These are phyloP conservation scores for Oryza nivara DNA, from an alignment of 176 grass and related monocot genomes.

Conservation along the genomic window DNA sequence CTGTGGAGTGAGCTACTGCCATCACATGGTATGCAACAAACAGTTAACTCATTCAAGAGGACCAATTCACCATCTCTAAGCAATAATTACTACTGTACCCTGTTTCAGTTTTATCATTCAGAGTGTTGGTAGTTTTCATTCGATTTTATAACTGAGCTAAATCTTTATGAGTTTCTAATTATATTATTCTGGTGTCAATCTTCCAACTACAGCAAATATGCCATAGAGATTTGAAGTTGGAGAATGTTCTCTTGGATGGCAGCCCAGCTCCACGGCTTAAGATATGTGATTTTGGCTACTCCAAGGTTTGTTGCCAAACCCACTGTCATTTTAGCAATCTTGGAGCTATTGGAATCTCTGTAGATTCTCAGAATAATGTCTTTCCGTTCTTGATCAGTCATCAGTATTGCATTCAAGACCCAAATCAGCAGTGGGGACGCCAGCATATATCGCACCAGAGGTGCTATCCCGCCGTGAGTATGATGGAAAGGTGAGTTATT, in stretches of 20 bases:
- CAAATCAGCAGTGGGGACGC: slow-evolving; percentile 91
- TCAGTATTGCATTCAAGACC: slow-evolving; percentile 83
- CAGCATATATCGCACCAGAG: slow-evolving; percentile 93
- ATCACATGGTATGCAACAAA: slow-evolving; percentile 63
- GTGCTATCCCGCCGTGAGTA: slow-evolving; percentile 80
- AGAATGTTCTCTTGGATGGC: slow-evolving; percentile 91
- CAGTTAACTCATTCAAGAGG: slow-evolving; percentile 1
- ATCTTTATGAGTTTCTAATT: slow-evolving; percentile 28
- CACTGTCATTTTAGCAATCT: neutral
- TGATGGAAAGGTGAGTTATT: slow-evolving; percentile 87
- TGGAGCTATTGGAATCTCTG: slow-evolving; percentile 11
- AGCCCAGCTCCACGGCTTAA: slow-evolving; percentile 86
- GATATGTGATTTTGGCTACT: slow-evolving; percentile 97
- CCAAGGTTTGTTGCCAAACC: slow-evolving; percentile 65
- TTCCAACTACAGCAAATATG: slow-evolving; percentile 83
- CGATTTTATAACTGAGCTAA: slow-evolving; percentile 8
- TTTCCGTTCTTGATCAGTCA: slow-evolving; percentile 62
- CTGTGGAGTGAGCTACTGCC: slow-evolving; percentile 91
- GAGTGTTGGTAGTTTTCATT: neutral
- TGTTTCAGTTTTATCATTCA: neutral
- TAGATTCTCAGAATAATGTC: slow-evolving; percentile 29
- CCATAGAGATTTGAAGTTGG: slow-evolving; percentile 95
- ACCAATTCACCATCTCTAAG: neutral
- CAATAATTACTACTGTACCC: slow-evolving; percentile 7
- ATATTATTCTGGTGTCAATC: neutral